Evolutionary conservation across 345 rosid species (phyloP).

Genomic region (Citrus reticulata): DNA sequence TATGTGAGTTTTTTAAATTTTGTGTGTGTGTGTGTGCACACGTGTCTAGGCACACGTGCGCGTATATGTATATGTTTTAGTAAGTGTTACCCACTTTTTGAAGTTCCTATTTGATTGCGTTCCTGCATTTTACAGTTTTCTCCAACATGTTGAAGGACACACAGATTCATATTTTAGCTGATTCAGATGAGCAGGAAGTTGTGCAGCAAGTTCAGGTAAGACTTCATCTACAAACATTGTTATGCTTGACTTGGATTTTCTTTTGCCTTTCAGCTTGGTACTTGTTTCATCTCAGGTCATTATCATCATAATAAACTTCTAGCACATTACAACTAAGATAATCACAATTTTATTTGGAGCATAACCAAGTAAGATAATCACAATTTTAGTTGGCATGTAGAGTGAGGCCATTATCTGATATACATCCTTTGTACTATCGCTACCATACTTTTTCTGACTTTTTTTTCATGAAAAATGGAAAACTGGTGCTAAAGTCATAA

Average conservation of each 20-base stretch:
- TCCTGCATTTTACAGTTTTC: constrained; percentile 64
- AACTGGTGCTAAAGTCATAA: background rate
- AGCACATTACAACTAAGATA: background rate
- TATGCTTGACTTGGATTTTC: constrained; percentile 9
- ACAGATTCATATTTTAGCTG: constrained; percentile 93
- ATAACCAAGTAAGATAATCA: background rate
- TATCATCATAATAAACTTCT: background rate
- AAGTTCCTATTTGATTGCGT: background rate
- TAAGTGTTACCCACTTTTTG: background rate
- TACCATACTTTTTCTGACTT: background rate
- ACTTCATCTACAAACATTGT: background rate
- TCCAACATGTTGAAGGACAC: constrained; percentile 96
- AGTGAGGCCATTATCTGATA: background rate
- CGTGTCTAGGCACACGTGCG: too few species aligned
- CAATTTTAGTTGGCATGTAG: background rate
- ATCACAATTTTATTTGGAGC: background rate
- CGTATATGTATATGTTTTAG: background rate
- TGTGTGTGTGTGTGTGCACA: too few species aligned
- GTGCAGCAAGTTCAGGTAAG: constrained; percentile 97
- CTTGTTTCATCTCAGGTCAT: background rate
- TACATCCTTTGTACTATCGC: background rate
- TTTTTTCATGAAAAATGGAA: background rate
- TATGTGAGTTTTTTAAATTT: constrained; percentile 48
- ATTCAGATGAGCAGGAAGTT: constrained; percentile 96
- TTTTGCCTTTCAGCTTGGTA: background rate